phyloP scores from a whole-genome alignment of 345 rosid genomes.

The Melaleuca alternifolia region DNA sequence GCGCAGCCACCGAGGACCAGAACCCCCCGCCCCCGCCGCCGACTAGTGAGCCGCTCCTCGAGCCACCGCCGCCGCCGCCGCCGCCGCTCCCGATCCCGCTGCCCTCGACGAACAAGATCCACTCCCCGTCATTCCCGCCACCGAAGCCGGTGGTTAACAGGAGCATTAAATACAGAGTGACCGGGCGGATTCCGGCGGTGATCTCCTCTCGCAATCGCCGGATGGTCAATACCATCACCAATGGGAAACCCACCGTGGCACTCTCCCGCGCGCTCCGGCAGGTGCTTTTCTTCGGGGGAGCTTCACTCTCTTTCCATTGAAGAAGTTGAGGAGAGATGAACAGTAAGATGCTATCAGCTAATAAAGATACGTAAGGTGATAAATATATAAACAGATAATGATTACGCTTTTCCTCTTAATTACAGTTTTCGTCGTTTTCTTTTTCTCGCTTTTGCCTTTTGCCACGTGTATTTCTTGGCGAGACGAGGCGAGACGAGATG shows the following conservation, averaged over 20 bases:
- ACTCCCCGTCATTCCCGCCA: constrained; percentile 15
- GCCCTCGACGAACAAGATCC: constrained; percentile 38
- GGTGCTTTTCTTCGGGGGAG: background rate
- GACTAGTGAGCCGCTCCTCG: constrained; percentile 1
- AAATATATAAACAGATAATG: background rate
- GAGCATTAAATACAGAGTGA: constrained; percentile 20
- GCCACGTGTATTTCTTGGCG: background rate
- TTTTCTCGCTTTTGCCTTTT: background rate
- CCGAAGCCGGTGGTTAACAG: constrained; percentile 17
- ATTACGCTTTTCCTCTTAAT: background rate
- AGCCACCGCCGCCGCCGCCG: constrained; percentile 17
- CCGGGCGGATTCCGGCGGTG: background rate
- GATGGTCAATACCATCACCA: constrained; percentile 35
- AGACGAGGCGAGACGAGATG: background rate
- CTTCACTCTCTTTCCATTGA: background rate
- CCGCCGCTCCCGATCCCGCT: constrained; percentile 8
- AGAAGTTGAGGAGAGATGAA: background rate
- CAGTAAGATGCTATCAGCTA: background rate
- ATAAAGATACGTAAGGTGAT: background rate
- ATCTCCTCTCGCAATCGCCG: constrained; percentile 13
- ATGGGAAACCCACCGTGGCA: constrained; percentile 1
- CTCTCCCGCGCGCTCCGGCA: background rate
- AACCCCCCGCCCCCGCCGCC: constrained; percentile 34
- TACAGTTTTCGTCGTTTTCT: background rate
- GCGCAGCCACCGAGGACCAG: constrained; percentile 28